Percentiles rank a stretch among this genome's conserved stretches.
These are phyloP conservation scores for Apodospora peruviana DNA, from an alignment of 495 filamentous ascomycete genomes.

Conservation along the genomic window DNA sequence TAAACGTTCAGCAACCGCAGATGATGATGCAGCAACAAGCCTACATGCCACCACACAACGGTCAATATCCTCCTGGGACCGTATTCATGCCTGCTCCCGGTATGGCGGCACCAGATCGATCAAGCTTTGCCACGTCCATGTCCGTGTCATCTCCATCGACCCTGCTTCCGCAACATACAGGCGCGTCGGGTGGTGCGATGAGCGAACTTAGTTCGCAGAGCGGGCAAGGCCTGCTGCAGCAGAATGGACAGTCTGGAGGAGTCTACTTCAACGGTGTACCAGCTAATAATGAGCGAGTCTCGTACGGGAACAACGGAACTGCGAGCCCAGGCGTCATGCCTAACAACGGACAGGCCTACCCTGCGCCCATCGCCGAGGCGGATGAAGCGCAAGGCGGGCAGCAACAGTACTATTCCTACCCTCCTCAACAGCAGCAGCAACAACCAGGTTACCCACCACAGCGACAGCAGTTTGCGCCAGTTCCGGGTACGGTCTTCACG, in stretches of 20 bases:
- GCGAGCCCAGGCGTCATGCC: background rate
- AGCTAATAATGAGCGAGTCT: background rate
- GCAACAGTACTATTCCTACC: background rate
- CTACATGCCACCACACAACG: background rate
- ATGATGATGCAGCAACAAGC: constrained; percentile 4
- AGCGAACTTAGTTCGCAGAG: constrained; percentile 13
- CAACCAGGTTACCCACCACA: background rate
- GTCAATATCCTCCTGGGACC: constrained; percentile 2
- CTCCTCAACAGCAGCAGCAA: constrained; percentile 1
- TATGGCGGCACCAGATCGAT: background rate
- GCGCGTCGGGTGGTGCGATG: constrained; percentile 9
- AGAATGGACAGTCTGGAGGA: background rate
- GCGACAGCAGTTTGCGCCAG: background rate
- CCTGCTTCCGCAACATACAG: constrained; percentile 12
- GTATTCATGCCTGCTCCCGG: background rate
- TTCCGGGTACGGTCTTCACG: background rate
- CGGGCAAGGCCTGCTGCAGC: background rate
- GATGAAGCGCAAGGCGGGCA: constrained; percentile 10
- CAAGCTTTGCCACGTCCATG: background rate
- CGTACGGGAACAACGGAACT: background rate
- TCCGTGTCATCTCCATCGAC: background rate
- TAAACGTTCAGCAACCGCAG: background rate
- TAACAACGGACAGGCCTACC: constrained; percentile 1
- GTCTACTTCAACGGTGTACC: background rate
- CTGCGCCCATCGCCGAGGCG: constrained; percentile 10